These are phyloP conservation scores for Mycena latifolia DNA, from an alignment of 768 basidiomycete species.

Conservation along the genomic window DNA sequence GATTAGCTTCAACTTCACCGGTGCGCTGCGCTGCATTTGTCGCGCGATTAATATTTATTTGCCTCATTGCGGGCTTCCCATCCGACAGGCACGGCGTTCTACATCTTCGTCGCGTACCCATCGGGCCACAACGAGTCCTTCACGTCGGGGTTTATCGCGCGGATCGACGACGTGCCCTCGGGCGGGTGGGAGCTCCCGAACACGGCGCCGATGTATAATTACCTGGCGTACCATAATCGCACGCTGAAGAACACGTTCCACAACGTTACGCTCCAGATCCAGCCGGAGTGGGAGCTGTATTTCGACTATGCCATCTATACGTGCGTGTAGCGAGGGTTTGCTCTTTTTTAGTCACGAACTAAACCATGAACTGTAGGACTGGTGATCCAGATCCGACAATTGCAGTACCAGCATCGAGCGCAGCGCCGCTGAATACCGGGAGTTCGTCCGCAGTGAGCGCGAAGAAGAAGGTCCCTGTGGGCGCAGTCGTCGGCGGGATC, in stretches of 20 bases:
- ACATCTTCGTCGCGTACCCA: constrained; percentile 15
- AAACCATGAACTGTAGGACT: background rate
- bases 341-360: background rate
- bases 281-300: constrained; percentile 13
- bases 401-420: background rate
- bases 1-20: constrained; percentile 6
- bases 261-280: constrained; percentile 9
- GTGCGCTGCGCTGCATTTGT: background rate
- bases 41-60: too few species aligned
- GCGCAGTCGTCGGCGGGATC: constrained; percentile 3
- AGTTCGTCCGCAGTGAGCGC: background rate
- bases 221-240: constrained; percentile 1
- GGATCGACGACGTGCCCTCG: background rate
- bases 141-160: constrained; percentile 1
- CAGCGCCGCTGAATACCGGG: too few species aligned
- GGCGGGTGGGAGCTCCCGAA: constrained; percentile 1
- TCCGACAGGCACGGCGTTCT: constrained; percentile 18
- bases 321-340: constrained; percentile 3
- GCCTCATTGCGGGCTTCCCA: background rate
- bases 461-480: constrained; percentile 1
- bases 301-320: constrained; percentile 17
- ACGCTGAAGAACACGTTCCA: background rate
- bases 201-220: constrained; percentile 1
- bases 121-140: background rate
- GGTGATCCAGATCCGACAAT: background rate